Conservation (phyloP, 176 grass and related monocot genomes). For the Hsuehochloa calcarea region DNA sequence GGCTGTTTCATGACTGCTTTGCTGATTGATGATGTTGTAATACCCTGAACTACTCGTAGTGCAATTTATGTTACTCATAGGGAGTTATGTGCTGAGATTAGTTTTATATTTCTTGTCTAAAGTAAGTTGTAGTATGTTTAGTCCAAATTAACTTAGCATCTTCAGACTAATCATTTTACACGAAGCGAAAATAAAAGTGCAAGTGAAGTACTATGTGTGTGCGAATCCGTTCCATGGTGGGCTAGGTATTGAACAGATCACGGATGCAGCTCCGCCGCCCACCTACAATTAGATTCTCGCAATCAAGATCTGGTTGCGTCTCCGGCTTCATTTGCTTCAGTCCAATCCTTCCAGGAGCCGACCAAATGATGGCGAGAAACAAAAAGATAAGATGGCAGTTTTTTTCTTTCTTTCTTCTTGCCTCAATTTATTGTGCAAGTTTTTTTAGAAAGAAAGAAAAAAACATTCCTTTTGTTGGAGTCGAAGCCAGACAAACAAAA, state of each 20-base stretch:
- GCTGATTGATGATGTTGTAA: not conserved
- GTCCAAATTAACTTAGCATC: no score
- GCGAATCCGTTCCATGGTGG: no score
- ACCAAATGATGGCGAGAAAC: not conserved
- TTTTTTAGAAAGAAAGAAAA: not conserved
- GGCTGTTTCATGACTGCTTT: conserved; percentile 4
- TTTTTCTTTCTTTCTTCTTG: not conserved
- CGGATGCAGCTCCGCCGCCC: not conserved
- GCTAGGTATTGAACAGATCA: no score
- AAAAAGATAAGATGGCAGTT: not conserved
- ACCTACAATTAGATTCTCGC: not conserved
- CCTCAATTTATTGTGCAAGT: not conserved
- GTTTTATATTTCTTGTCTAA: no score
- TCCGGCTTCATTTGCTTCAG: not conserved
- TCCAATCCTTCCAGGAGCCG: not conserved
- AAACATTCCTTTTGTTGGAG: not conserved
- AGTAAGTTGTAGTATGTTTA: no score
- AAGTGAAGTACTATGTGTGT: no score
- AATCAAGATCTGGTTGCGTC: not conserved
- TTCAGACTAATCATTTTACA: no score
- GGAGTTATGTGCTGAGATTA: no score
- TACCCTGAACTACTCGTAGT: no score
- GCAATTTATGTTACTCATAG: no score
- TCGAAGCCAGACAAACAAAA: not conserved
- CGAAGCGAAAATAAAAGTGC: no score